Evolutionary conservation across 1,284 basidiomycete genomes (phyloP), one percentile per base, ranked within the genome.

Genomic region (Moesziomyces parantarcticus): DNA sequence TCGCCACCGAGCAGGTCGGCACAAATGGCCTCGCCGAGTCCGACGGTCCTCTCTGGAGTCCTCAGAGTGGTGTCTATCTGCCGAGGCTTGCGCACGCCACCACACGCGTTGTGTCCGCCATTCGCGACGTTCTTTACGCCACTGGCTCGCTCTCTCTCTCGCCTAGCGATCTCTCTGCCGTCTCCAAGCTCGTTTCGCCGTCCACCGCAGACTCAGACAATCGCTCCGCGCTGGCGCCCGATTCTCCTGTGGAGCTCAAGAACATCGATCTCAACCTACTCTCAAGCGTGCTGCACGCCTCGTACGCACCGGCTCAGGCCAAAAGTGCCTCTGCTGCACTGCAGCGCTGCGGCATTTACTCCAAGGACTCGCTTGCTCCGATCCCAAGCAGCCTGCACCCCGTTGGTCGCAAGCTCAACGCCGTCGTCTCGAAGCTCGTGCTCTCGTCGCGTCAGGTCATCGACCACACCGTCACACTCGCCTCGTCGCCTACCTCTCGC

Each of bases 361-460:
- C 56, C 5, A 68, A 58, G 39, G 70, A 73, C 42, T 43, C 53
- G 20, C 20, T 56, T 5, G 58, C 57, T 3, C 55, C 57, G 8
- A 68, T 60, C 16, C 70, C 70, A 5, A 39, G 36, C 21, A 22
- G 49, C 5, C 79, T 87, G 25, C 83, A 84, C 20, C 81, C 81
- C 2, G 75, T 82, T 25, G 83, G 85, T 26, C 84, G 85, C 34
- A 86, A 86, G 54, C 84, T 87, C 50, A 85, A 84, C 18, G 84
- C 85, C 0, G 84, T 85, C 8, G 81, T 87, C 16, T 86, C 86
- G 22, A 86, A 86, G 58, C 82, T 87, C 20, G 82, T 85, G 13
- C 81, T 87, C 3, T 85, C 85, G 11, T 79, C 85, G 9, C 83
- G 86, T 5, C 85, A 86, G 39, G 79, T 83, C 44, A 80, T 83